A percentile compares a stretch with the other conserved stretches of the same genome.
Conservation (phyloP, 495 filamentous ascomycete genomes). For the Xylaria scruposa region DNA sequence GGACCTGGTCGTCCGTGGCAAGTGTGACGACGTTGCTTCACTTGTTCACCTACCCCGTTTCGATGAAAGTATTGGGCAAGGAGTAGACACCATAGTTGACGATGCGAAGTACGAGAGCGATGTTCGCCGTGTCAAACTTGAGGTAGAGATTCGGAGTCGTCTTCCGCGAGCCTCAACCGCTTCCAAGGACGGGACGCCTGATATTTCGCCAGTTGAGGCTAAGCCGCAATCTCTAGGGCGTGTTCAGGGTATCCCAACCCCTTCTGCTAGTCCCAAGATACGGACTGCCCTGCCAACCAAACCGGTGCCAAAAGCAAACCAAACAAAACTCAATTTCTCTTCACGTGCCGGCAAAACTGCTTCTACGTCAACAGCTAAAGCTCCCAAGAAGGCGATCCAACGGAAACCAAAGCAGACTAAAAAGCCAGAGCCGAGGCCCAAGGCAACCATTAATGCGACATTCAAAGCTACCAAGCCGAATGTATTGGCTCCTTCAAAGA, state of each 20-base stretch:
- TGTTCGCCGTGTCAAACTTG: conserved; percentile 45
- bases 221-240: conserved; percentile 44
- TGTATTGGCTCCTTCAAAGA: conserved; percentile 25
- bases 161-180: conserved; percentile 25
- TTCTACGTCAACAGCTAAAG: conserved; percentile 24
- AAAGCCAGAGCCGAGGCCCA: conserved; percentile 44
- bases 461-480: conserved; percentile 53
- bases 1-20: conserved; percentile 86
- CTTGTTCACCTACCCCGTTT: conserved; percentile 75
- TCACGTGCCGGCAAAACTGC: conserved; percentile 17
- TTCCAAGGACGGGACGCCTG: conserved; percentile 37
- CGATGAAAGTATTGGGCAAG: conserved; percentile 64
- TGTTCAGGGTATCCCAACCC: conserved; percentile 66
- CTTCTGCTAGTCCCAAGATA: conserved; percentile 62
- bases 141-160: conserved; percentile 43
- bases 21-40: conserved; percentile 86
- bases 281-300: conserved; percentile 55
- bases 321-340: conserved; percentile 48
- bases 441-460: conserved; percentile 45
- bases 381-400: conserved; percentile 34
- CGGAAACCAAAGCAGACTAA: conserved; percentile 43
- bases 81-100: conserved; percentile 44
- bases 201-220: conserved; percentile 36
- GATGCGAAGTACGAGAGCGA: conserved; percentile 45
- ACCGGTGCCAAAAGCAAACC: conserved; percentile 42